Base-by-base conservation (phyloP, 179 eudicot species). In the Nepenthes alata region DNA sequence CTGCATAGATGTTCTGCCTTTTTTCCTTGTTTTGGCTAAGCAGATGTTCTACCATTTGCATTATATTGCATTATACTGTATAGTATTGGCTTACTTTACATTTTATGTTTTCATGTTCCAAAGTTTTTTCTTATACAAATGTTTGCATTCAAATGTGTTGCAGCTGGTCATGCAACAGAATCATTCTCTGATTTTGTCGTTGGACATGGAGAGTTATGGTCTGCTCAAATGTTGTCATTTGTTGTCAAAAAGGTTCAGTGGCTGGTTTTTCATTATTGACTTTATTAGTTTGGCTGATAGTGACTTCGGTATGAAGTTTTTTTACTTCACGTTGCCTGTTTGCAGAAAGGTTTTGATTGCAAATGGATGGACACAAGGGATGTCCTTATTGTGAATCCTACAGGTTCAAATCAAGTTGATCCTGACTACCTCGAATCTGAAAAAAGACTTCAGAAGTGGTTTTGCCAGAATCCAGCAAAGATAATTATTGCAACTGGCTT, bases 151-250 rank as follows among this genome's bases (percentile, higher is more conserved):
- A 7, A 58, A 65, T 47, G 44, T 14, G 49, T 35, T 65, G 76
- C 88, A 95, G 99, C 97, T 70, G 99, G 99, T 56, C 99, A 95
- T 80, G 97, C 84, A 10, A 86, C 97, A 16, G 97, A 91, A 68
- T 95, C 97, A 51, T 95, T 95, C 80, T 70, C 96, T 39, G 99
- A 88, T 71, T 91, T 95, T 79, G 99, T 91, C 47, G 99, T 83
- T 48, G 99, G 99, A 62, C 89, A 95, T 73, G 99, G 99, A 56
- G 99, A 95, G 74, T 70, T 95, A 71, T 94, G 99, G 99, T 91
- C 97, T 59, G 97, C 99, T 57, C 97, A 95, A 49, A 48, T 95
- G 85, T 81, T 95, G 70, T 78, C 99, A 35, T 71, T 75, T 58
- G 75, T 83, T 63, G 74, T 95, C 38, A 86, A 76, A 79, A 86